Base-by-base conservation (phyloP, 352 stramenopile species). In the Globisporangium spinosum region DNA sequence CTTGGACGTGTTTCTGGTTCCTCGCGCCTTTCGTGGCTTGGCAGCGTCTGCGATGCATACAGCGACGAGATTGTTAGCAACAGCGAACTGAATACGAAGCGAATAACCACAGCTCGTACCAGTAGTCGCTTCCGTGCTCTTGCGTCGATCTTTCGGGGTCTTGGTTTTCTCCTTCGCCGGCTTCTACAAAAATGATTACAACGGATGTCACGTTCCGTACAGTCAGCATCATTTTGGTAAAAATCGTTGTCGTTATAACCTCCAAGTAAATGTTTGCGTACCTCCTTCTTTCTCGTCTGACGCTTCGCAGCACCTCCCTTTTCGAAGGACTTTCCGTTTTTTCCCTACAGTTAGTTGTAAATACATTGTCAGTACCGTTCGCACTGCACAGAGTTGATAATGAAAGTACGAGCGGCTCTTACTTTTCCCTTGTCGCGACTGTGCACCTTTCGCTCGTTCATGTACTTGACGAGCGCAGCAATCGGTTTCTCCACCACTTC, bases 391-490 rank as follows among this genome's bases (percentile, higher is more conserved):
- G 13, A 47, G 13, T n/a, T 20, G 0, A 47, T 47, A 15, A 47
- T 8, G 2, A 20, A 8, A 2, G 12, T 40, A 29, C 13, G 12
- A 9, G 4, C 9, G 17, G 2, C 7, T 69, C 35, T 61, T 61
- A 90, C 81, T 72, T 90, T 91, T 51, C 71, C 70, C 62, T 91
- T 92, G 55, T 91, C 84, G 53, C 87, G 85, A 35, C 67, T 79
- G 67, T 86, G 73, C 20, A 69, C 47, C 63, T 89, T 90, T 32
- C 82, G 78, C 67, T 93, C 85, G 60, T 95, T 95, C 64, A 95
- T 63, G 68, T 89, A 95, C 72, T 91, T 87, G 34, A 95, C 87
- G 53, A 95, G 70, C 23, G 85, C 82, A 2, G 87, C 77, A 13
- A 95, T 72, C 0, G 85, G 85, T 40, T 92, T 94, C 51, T 92